Evolutionary conservation across 2,329 filamentous ascomycete genomes (phyloP).

Genomic region (Capronia coronata): DNA sequence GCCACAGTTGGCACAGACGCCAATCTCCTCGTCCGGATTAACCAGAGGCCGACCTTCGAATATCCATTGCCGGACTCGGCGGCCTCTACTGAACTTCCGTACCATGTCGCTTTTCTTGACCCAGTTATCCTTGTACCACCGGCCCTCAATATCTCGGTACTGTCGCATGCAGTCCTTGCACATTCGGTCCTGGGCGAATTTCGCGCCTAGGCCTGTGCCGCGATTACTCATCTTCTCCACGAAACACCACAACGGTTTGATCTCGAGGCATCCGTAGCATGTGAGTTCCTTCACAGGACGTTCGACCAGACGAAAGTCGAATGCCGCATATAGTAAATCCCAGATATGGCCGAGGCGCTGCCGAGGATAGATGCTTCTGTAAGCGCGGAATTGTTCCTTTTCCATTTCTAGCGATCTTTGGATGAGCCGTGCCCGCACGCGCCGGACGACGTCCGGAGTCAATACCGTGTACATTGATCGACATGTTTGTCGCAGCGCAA

Average conservation of each 20-base stretch:
- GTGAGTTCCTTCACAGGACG: conserved; percentile 16
- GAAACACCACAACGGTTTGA: conserved; percentile 21
- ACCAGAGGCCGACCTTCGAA: conserved; percentile 15
- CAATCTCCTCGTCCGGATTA: conserved; percentile 20
- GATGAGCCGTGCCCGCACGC: conserved; percentile 11
- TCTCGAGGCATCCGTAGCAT: conserved; percentile 23
- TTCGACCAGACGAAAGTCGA: conserved; percentile 17
- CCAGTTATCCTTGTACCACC: conserved; percentile 25
- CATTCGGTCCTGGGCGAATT: conserved; percentile 15
- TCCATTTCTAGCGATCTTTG: conserved; percentile 11
- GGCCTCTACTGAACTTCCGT: conserved; percentile 3
- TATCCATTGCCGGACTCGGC: conserved; percentile 13
- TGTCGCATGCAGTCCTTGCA: conserved; percentile 26
- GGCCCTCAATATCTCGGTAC: conserved; percentile 19
- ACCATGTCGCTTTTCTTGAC: conserved; percentile 17
- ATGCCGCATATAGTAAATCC: conserved; percentile 17
- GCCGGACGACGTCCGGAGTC: conserved; percentile 11
- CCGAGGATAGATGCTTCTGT: conserved; percentile 10
- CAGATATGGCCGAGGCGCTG: conserved; percentile 13
- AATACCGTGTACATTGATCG: conserved; percentile 9
- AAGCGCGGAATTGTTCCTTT: conserved; percentile 9
- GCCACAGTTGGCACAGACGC: conserved; percentile 20
- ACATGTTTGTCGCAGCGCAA: conserved; percentile 23
- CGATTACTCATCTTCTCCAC: conserved; percentile 25
- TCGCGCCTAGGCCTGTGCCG: conserved; percentile 19